These are phyloP conservation scores for Leccinum subgranulosum DNA, from an alignment of 768 basidiomycete species.

Conservation along the genomic window DNA sequence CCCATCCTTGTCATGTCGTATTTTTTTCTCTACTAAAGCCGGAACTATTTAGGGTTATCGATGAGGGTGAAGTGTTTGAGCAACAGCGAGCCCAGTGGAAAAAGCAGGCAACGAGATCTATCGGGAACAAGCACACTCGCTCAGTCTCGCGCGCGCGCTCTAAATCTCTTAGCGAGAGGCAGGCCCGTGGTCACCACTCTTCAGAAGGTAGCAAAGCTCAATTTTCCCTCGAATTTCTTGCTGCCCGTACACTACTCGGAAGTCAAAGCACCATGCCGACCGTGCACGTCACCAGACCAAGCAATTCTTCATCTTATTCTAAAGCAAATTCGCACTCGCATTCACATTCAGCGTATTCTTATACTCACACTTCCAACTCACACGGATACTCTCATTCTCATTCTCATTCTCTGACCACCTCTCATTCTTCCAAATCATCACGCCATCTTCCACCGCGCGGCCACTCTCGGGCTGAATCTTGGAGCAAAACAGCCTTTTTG, in stretches of 20 bases:
- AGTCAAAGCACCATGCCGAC: constrained; percentile 55
- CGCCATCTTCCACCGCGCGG: constrained; percentile 16
- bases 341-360: constrained; percentile 21
- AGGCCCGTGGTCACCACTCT: constrained; percentile 13
- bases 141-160: constrained; percentile 58
- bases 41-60: constrained; percentile 51
- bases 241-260: constrained; percentile 65
- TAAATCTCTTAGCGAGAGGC: constrained; percentile 26
- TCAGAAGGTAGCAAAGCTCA: constrained; percentile 22
- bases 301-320: constrained; percentile 19
- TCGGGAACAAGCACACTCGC: constrained; percentile 62
- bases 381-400: constrained; percentile 34
- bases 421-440: constrained; percentile 33
- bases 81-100: constrained; percentile 68
- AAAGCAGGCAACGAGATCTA: constrained; percentile 55
- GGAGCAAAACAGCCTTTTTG: constrained; percentile 36
- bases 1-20: background rate
- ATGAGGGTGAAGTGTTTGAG: constrained; percentile 59
- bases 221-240: constrained; percentile 51
- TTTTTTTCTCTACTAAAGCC: background rate
- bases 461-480: constrained; percentile 38
- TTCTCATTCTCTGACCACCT: constrained; percentile 36
- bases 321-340: constrained; percentile 30
- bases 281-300: constrained; percentile 24
- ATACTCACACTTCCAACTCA: constrained; percentile 24